A percentile compares a stretch with the other conserved stretches of the same genome.
Conservation (phyloP, 2,329 filamentous ascomycete genomes). For the Pseudogymnoascus sp. region DNA sequence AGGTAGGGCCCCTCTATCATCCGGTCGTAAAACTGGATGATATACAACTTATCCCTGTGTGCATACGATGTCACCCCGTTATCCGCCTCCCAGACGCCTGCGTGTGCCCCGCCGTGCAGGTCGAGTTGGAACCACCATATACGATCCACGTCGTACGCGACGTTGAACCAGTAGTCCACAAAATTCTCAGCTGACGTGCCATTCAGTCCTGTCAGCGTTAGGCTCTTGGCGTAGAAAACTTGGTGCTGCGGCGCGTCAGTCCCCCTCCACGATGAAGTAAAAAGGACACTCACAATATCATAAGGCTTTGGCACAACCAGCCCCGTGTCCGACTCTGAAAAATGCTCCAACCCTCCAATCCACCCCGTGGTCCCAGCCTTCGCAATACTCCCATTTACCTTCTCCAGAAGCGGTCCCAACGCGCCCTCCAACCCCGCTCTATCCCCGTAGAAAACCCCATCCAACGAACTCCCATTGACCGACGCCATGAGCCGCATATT, state of each 20-base stretch:
- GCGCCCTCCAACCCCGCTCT: not conserved
- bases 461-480: not conserved
- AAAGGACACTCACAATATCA: not conserved
- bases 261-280: too few species aligned
- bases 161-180: constrained; percentile 45
- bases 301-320: not conserved
- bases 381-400: not conserved
- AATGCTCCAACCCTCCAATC: not conserved
- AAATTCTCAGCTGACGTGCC: constrained; percentile 36
- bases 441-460: not conserved
- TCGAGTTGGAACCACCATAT: constrained; percentile 59
- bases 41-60: constrained; percentile 57
- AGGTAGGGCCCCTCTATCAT: constrained; percentile 33
- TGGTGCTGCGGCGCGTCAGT: constrained; percentile 28
- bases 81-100: not conserved
- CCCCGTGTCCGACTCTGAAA: not conserved
- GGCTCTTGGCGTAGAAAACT: constrained; percentile 50
- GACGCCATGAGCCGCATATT: not conserved
- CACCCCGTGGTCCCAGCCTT: not conserved
- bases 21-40: constrained; percentile 55
- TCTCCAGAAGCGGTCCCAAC: not conserved
- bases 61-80: constrained; percentile 54
- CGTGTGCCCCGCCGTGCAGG: constrained; percentile 51
- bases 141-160: constrained; percentile 41
- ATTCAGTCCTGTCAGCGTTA: constrained; percentile 45